phyloP scores from a whole-genome alignment of 805 yeast species.

The Zygosaccharomyces rouxii region DNA sequence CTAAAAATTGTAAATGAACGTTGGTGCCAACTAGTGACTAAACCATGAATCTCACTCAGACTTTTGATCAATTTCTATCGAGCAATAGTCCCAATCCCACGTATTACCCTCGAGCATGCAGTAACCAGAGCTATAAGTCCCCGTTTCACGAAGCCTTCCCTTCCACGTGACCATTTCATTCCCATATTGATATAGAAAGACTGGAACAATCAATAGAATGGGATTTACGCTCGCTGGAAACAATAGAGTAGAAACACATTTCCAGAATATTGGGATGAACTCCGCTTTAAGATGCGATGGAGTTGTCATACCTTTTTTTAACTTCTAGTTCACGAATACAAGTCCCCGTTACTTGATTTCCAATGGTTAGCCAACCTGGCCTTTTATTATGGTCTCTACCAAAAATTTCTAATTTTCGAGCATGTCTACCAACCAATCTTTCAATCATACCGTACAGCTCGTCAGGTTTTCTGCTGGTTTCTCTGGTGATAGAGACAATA shows the following conservation, averaged over 20 bases:
- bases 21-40: not conserved
- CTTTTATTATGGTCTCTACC: conserved; percentile 83
- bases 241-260: too few species aligned
- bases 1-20: not conserved
- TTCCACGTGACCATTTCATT: too few species aligned
- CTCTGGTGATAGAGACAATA: conserved; percentile 78
- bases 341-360: conserved; percentile 67
- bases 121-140: too few species aligned
- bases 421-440: conserved; percentile 69
- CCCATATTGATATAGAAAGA: too few species aligned
- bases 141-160: too few species aligned
- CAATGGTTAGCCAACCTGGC: conserved; percentile 89
- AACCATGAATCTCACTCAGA: not conserved
- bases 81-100: too few species aligned
- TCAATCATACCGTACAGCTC: conserved; percentile 84
- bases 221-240: too few species aligned
- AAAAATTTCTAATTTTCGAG: conserved; percentile 81
- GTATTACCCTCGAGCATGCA: too few species aligned
- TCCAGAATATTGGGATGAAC: not conserved
- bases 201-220: too few species aligned
- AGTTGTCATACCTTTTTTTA: conserved; percentile 37
- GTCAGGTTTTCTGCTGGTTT: conserved; percentile 87
- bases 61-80: too few species aligned
- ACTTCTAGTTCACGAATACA: conserved; percentile 57
- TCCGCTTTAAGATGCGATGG: not conserved